These are phyloP conservation scores for Penicillium flavigenum DNA, from an alignment of 495 filamentous ascomycete genomes.

Conservation along the genomic window DNA sequence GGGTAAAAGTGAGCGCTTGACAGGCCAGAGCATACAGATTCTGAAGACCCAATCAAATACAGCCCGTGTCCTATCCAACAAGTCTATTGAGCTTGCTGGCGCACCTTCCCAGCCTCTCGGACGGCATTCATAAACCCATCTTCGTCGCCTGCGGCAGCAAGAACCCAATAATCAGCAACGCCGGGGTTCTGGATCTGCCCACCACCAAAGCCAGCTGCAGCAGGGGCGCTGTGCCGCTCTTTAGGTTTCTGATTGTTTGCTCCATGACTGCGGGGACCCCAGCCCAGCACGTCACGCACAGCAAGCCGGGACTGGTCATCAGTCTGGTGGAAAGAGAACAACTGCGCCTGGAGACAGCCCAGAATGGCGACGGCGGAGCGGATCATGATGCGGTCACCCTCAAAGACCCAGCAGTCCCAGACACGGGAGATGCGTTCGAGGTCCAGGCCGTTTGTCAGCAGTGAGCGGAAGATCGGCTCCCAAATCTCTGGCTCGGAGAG, in stretches of 20 bases:
- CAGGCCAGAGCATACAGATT: not conserved
- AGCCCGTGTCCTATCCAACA: not conserved
- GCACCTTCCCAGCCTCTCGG: conserved; percentile 67
- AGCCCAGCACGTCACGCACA: conserved; percentile 51
- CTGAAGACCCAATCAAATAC: not conserved
- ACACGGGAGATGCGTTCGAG: conserved; percentile 75
- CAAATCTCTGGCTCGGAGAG: conserved; percentile 51
- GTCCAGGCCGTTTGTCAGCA: conserved; percentile 57
- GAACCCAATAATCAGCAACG: conserved; percentile 46
- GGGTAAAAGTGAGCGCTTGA: not conserved
- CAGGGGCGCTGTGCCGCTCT: conserved; percentile 45
- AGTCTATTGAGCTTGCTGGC: conserved; percentile 21
- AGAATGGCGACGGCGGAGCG: conserved; percentile 75
- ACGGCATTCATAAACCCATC: conserved; percentile 70
- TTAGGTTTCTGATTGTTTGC: conserved; percentile 33
- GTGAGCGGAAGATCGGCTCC: conserved; percentile 57
- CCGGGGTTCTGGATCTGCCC: conserved; percentile 39
- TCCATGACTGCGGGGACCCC: conserved; percentile 45
- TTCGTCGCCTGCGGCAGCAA: conserved; percentile 51
- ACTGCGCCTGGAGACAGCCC: conserved; percentile 57
- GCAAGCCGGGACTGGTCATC: conserved; percentile 38
- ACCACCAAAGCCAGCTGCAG: conserved; percentile 42
- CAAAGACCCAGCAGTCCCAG: conserved; percentile 94
- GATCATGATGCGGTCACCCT: conserved; percentile 80
- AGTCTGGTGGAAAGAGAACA: conserved; percentile 57